Evolutionary conservation across 2,329 filamentous ascomycete species (phyloP).

Genomic region (Didymella arachidicola): DNA sequence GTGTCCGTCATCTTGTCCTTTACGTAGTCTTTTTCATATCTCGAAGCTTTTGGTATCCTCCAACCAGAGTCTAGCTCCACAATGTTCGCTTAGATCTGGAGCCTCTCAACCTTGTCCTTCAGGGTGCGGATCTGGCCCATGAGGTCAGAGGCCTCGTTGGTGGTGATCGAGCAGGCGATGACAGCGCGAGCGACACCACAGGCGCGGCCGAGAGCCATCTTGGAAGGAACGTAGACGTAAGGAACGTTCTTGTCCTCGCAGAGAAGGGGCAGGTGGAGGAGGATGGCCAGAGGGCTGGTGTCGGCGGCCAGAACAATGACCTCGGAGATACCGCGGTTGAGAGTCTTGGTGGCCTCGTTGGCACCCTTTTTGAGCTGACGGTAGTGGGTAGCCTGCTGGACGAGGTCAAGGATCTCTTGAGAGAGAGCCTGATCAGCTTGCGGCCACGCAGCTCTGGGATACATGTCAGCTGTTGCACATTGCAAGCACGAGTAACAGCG

Average conservation of each 20-base stretch:
- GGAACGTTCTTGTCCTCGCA: slow-evolving; percentile 84
- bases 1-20: slow-evolving; percentile 20
- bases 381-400: slow-evolving; percentile 42
- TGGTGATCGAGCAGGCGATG: slow-evolving; percentile 87
- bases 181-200: slow-evolving; percentile 89
- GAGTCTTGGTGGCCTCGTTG: slow-evolving; percentile 79
- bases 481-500: background rate
- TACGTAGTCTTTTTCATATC: slow-evolving; percentile 29
- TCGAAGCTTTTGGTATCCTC: slow-evolving; percentile 1
- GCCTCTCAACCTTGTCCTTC: slow-evolving; percentile 94
- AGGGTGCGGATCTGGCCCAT: slow-evolving; percentile 85
- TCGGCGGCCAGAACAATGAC: slow-evolving; percentile 84
- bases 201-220: slow-evolving; percentile 75
- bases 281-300: slow-evolving; percentile 82
- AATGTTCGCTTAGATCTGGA: slow-evolving; percentile 74
- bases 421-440: slow-evolving; percentile 58
- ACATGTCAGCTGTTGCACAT: background rate
- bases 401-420: slow-evolving; percentile 56
- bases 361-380: slow-evolving; percentile 50
- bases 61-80: slow-evolving; percentile 2
- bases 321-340: slow-evolving; percentile 90
- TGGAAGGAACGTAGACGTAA: slow-evolving; percentile 70
- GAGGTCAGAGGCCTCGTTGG: slow-evolving; percentile 69
- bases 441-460: slow-evolving; percentile 42
- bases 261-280: slow-evolving; percentile 74